These are phyloP conservation scores for Wakefieldia striispora DNA, from an alignment of 768 basidiomycete genomes.

Conservation along the genomic window DNA sequence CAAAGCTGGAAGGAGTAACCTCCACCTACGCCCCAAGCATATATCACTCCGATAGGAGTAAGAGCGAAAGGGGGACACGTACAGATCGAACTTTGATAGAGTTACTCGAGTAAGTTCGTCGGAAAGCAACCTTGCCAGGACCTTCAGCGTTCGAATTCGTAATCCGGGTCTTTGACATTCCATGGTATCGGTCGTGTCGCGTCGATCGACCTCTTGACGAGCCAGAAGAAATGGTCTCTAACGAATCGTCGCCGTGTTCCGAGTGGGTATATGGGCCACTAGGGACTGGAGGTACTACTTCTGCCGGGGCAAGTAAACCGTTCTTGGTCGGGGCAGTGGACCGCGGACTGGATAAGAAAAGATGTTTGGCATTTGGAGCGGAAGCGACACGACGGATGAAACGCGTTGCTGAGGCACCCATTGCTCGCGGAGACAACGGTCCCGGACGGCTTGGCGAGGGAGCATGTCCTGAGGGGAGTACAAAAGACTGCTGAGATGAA, in stretches of 20 bases:
- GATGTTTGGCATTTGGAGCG: constrained; percentile 92
- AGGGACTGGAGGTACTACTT: constrained; percentile 56
- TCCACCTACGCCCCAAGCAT: constrained; percentile 62
- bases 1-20: constrained; percentile 90
- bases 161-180: constrained; percentile 42
- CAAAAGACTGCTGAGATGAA: constrained; percentile 43
- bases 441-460: constrained; percentile 40
- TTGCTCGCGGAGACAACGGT: constrained; percentile 63
- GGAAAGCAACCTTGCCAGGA: constrained; percentile 71
- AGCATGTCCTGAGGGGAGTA: constrained; percentile 21
- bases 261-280: constrained; percentile 45
- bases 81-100: constrained; percentile 93
- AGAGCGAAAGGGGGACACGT: constrained; percentile 26
- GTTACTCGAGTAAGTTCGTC: constrained; percentile 95
- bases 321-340: constrained; percentile 67
- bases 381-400: constrained; percentile 96
- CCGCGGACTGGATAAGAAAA: constrained; percentile 67
- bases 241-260: constrained; percentile 64
- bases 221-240: constrained; percentile 76
- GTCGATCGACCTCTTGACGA: constrained; percentile 61
- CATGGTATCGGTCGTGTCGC: constrained; percentile 37
- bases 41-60: not conserved
- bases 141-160: constrained; percentile 45
- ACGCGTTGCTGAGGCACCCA: constrained; percentile 75
- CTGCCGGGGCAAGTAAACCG: constrained; percentile 72